Conservation (phyloP, 345 rosid species). For the Linum tenue region DNA sequence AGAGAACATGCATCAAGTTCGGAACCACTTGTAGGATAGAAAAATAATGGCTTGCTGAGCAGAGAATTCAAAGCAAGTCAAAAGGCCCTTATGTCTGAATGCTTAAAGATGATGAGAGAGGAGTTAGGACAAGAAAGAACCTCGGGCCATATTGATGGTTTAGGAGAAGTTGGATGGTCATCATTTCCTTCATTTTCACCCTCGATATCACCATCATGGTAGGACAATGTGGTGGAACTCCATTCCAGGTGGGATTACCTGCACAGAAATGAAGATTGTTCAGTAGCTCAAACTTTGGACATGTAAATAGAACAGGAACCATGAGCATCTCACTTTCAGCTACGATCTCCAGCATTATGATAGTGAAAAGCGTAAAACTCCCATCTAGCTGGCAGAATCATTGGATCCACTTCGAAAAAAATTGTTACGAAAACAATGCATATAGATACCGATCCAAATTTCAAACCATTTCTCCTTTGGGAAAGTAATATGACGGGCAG, state of each 20-base stretch:
- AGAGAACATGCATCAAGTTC: conserved; percentile 9
- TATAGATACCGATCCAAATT: neutral
- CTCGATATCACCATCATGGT: conserved; percentile 83
- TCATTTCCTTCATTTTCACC: conserved; percentile 83
- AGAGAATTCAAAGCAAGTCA: too few relatives aligned
- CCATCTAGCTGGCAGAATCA: neutral
- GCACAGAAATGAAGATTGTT: conserved; percentile 19
- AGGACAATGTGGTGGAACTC: conserved; percentile 95
- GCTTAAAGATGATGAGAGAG: too few relatives aligned
- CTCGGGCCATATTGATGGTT: conserved; percentile 92
- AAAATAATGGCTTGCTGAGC: conserved; percentile 3
- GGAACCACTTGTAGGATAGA: conserved; percentile 2
- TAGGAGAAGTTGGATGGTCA: conserved; percentile 71
- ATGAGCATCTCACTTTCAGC: neutral
- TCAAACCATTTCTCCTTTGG: neutral
- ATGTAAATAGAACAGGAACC: neutral
- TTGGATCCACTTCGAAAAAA: neutral
- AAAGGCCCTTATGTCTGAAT: too few relatives aligned
- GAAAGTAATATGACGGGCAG: neutral
- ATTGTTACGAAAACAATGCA: neutral
- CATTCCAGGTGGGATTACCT: conserved; percentile 99
- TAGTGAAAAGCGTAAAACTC: neutral
- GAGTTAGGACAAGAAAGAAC: conserved; percentile 27
- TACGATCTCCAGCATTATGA: neutral
- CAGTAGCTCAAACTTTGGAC: conserved; percentile 6